A percentile compares a stretch with the other conserved stretches of the same genome.
Evolutionary conservation across 2,329 filamentous ascomycete species (phyloP).

Genomic region (Sporothrix mexicana): DNA sequence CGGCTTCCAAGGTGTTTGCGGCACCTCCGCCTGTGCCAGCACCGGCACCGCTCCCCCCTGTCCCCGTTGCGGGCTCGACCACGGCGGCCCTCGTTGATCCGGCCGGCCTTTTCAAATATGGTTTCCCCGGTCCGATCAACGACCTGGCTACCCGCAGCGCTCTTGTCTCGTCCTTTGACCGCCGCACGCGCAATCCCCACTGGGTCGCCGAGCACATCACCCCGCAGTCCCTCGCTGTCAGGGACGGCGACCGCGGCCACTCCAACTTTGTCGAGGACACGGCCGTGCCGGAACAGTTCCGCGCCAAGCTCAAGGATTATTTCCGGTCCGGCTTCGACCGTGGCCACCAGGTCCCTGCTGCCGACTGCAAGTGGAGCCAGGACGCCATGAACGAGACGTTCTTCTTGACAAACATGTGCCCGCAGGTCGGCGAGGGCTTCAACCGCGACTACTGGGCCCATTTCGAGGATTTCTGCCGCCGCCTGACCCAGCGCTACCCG

Average conservation of each 20-base stretch:
- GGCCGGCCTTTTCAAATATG: constrained; percentile 78
- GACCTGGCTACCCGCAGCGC: constrained; percentile 79
- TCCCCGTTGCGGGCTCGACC: constrained; percentile 47
- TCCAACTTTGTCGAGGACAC: constrained; percentile 83
- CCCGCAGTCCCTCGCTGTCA: constrained; percentile 74
- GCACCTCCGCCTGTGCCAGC: constrained; percentile 39
- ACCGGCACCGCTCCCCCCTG: constrained; percentile 53
- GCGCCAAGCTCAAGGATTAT: constrained; percentile 91
- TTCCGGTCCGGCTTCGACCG: constrained; percentile 93
- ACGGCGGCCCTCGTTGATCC: constrained; percentile 67
- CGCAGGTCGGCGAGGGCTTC: constrained; percentile 97
- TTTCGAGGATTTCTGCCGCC: constrained; percentile 94
- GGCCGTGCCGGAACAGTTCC: constrained; percentile 81
- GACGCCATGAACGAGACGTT: constrained; percentile 95
- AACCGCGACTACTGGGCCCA: constrained; percentile 99
- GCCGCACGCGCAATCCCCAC: constrained; percentile 85
- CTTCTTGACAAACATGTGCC: constrained; percentile 93
- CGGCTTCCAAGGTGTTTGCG: constrained; percentile 63
- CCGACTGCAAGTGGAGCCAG: constrained; percentile 95
- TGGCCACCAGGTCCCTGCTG: constrained; percentile 95
- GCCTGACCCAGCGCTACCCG: constrained; percentile 80
- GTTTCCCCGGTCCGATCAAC: constrained; percentile 88
- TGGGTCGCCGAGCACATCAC: constrained; percentile 99
- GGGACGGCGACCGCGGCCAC: constrained; percentile 82
- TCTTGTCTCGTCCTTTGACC: constrained; percentile 87